Evolutionary conservation across 2,329 filamentous ascomycete genomes (phyloP).

Genomic region (Exophiala viscosa): DNA sequence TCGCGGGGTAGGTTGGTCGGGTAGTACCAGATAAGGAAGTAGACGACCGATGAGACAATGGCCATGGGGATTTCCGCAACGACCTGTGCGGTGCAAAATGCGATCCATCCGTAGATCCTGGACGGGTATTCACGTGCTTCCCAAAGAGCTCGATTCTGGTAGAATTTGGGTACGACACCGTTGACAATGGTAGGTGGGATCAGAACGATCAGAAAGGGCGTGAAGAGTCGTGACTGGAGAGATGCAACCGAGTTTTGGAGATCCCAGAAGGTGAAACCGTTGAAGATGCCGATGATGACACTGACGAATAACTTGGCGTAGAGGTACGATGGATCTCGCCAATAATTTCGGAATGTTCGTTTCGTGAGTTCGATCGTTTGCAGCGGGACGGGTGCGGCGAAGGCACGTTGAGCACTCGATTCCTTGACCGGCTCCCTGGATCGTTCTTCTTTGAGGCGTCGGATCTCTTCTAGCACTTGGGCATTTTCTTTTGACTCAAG

Average conservation of each 20-base stretch:
- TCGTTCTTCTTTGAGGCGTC: constrained; percentile 58
- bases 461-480: constrained; percentile 61
- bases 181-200: constrained; percentile 71
- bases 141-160: constrained; percentile 68
- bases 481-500: constrained; percentile 59
- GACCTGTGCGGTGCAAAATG: constrained; percentile 70
- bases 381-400: constrained; percentile 60
- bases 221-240: constrained; percentile 77
- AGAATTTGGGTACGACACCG: constrained; percentile 72
- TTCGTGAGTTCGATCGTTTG: constrained; percentile 67
- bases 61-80: constrained; percentile 69
- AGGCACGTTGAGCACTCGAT: constrained; percentile 46
- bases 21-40: constrained; percentile 75
- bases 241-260: constrained; percentile 63
- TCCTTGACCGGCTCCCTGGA: constrained; percentile 35
- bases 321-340: constrained; percentile 71
- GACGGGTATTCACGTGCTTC: constrained; percentile 69
- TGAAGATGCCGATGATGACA: constrained; percentile 70
- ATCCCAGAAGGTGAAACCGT: constrained; percentile 71
- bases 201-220: constrained; percentile 61
- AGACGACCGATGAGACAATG: constrained; percentile 61
- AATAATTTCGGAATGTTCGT: constrained; percentile 68
- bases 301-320: constrained; percentile 73
- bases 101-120: constrained; percentile 72
- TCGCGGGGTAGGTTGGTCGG: constrained; percentile 66